These are phyloP conservation scores for Pseudevernia furfuracea DNA, from an alignment of 495 filamentous ascomycete species.

Conservation along the genomic window DNA sequence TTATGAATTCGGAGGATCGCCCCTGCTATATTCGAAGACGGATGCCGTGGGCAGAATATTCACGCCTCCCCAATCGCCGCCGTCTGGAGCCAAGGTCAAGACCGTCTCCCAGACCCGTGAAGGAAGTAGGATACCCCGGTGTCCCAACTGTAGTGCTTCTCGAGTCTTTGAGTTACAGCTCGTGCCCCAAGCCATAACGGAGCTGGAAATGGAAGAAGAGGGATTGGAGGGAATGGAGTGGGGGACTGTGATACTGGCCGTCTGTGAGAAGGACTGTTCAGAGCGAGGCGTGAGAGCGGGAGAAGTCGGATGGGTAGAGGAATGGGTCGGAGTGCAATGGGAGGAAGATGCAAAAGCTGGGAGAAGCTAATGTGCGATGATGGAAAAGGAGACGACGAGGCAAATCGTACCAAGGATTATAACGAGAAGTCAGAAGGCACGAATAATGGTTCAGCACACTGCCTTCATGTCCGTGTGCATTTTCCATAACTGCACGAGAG, in stretches of 20 bases:
- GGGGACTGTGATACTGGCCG: conserved; percentile 89
- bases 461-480: no score
- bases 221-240: conserved; percentile 94
- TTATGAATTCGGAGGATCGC: conserved; percentile 77
- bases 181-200: conserved; percentile 79
- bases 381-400: conserved; percentile 15
- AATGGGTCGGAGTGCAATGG: conserved; percentile 98
- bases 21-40: conserved; percentile 69
- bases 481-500: not conserved
- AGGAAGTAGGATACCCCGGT: conserved; percentile 55
- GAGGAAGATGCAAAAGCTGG: conserved; percentile 50
- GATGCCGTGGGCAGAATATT: conserved; percentile 68
- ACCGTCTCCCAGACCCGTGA: conserved; percentile 17
- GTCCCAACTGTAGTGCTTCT: conserved; percentile 61
- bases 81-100: conserved; percentile 19
- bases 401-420: not conserved
- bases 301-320: conserved; percentile 68
- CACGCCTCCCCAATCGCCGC: conserved; percentile 22
- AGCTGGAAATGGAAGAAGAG: conserved; percentile 74
- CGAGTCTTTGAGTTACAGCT: conserved; percentile 91
- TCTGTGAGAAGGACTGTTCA: conserved; percentile 66
- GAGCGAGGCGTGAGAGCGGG: conserved; percentile 39
- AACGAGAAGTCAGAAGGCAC: conserved; percentile 3
- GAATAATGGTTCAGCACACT: no score
- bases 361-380: not conserved